Base-by-base conservation (phyloP, 1,284 basidiomycete species). In the Moesziomyces sp. region DNA sequence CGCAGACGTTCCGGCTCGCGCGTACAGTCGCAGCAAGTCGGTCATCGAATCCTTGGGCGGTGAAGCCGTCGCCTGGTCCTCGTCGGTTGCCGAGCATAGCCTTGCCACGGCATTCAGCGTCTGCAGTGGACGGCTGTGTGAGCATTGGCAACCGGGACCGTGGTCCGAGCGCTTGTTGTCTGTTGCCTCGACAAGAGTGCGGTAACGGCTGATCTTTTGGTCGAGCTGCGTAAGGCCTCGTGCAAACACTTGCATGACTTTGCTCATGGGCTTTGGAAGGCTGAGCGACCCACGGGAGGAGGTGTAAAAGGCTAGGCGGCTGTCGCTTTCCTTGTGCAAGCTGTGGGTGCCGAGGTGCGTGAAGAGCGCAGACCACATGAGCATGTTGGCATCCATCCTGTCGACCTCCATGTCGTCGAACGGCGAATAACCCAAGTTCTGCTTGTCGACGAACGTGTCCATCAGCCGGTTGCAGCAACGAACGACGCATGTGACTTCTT, bases 381-480 rank as follows among this genome's bases (percentile, higher is more conserved):
- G 13, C 19, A 58, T 10, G 21, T 48, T 56, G 24, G 48, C 14
- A 21, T 52, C 30, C 42, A 71, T 54, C 21, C 43, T 52, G 23
- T 54, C 24, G 23, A 62, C 68, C 30, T 58, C 58, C 38, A 65
- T 21, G n/a, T 65, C 54, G 38, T 71, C 58, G 19, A 46, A 57
- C 0, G 61, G 54, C n/a, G 57, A 71, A 26, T 61, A 65, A 30
- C 54, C 57, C 11, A 14, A 16, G 2, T 16, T 45, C 28, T 61
- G 61, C 49, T 58, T 48, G 6, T 50, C 49, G 45, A 71, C 52
- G 52, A 42, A 65, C 30, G 23, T 33, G n/a, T 60, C 58, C 54
- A 71, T 51, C 35, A 65, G 23, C 3, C 43, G 46, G 8, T 58
- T 48, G 47, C 61, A 58, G 58, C 40, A 42, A 8, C 51, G 46